Conservation (phyloP, 1,139 yeast genomes). For the Casaregolazyma lundiana region DNA sequence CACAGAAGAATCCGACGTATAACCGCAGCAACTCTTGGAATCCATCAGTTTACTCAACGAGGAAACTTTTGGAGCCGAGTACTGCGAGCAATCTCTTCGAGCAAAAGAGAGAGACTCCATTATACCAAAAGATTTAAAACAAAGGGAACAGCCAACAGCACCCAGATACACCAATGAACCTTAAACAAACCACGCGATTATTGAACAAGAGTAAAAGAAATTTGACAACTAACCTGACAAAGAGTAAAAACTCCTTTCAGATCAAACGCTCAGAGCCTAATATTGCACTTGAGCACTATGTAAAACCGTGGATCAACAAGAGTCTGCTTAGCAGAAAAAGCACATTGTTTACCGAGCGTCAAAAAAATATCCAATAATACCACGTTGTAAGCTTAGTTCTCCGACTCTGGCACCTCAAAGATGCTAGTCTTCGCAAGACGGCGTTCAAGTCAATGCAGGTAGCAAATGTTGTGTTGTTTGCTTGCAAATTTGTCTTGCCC, state of each 20-base stretch:
- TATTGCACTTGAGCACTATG: neutral
- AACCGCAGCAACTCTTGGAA: conserved; percentile 4
- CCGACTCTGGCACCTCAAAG: neutral
- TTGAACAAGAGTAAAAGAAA: neutral
- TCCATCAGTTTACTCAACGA: conserved; percentile 7
- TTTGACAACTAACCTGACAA: no score
- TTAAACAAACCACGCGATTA: neutral
- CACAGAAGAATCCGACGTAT: conserved; percentile 5
- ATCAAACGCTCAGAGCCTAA: neutral
- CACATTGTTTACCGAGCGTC: neutral
- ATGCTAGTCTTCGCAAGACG: neutral
- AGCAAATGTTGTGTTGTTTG: neutral
- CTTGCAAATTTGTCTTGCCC: no score
- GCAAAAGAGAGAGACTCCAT: conserved; percentile 5
- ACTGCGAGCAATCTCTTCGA: conserved; percentile 6
- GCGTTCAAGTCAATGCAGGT: no score
- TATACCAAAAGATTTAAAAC: neutral
- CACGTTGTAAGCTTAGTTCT: neutral
- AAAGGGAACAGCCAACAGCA: neutral
- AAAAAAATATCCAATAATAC: neutral
- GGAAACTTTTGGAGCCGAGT: conserved; percentile 5
- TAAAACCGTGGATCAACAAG: neutral
- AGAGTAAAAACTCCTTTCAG: neutral
- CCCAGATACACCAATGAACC: neutral
- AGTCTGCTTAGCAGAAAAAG: neutral